Percentiles rank a stretch among this genome's conserved stretches.
These are phyloP conservation scores for Solanum bulbocastanum DNA, from an alignment of 257 asterid genomes.

Conservation along the genomic window DNA sequence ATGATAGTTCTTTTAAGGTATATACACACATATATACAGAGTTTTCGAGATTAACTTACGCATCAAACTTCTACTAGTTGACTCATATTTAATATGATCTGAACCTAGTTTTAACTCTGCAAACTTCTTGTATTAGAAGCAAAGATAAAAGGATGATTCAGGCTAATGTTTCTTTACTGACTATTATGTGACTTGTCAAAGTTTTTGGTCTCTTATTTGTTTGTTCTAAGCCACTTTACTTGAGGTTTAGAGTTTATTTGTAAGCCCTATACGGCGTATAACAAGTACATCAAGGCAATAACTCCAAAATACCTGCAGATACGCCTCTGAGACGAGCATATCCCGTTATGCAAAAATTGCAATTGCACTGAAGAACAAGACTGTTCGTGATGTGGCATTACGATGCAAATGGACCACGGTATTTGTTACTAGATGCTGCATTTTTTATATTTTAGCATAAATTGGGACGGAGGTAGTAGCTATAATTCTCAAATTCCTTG, in stretches of 20 bases:
- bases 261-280: background rate
- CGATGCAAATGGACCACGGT: constrained; percentile 97
- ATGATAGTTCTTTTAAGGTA: background rate
- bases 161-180: background rate
- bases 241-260: background rate
- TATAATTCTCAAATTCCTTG: background rate
- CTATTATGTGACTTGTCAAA: background rate
- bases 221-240: background rate
- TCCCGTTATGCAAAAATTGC: constrained; percentile 88
- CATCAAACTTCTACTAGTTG: background rate
- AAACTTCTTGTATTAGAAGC: background rate
- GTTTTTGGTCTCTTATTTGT: background rate
- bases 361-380: constrained; percentile 56
- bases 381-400: constrained; percentile 91
- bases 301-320: constrained; percentile 34
- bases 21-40: background rate
- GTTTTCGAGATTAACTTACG: background rate
- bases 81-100: background rate
- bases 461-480: too few relatives aligned
- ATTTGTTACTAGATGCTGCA: constrained; percentile 13
- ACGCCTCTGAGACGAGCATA: constrained; percentile 65
- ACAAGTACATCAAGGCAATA: background rate
- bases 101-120: background rate
- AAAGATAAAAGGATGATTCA: background rate
- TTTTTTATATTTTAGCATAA: background rate